A percentile compares a stretch with the other conserved stretches of the same genome.
phyloP scores from a whole-genome alignment of 2,329 filamentous ascomycete genomes.

The Venturia effusa region DNA sequence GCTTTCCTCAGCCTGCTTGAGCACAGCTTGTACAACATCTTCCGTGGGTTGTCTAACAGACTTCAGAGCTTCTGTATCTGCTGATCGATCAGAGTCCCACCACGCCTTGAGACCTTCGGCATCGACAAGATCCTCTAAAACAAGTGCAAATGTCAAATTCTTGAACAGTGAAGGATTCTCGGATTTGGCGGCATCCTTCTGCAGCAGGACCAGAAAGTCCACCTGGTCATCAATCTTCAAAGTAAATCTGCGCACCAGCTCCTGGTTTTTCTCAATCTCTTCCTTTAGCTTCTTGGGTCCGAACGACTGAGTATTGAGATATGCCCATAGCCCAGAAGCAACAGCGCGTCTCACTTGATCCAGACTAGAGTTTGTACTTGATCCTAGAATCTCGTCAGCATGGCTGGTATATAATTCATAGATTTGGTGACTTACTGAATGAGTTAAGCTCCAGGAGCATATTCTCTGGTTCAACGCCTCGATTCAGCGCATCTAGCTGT shows the following conservation, averaged over 20 bases:
- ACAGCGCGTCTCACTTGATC: constrained; percentile 79
- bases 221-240: constrained; percentile 52
- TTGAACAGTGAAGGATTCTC: background rate
- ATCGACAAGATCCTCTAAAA: constrained; percentile 73
- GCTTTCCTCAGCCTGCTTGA: constrained; percentile 41
- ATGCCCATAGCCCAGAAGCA: constrained; percentile 72
- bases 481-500: constrained; percentile 67
- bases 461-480: constrained; percentile 63
- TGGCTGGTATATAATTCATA: background rate
- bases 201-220: constrained; percentile 72
- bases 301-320: constrained; percentile 52
- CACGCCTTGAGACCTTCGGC: constrained; percentile 81
- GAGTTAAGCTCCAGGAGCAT: constrained; percentile 91
- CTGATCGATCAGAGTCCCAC: constrained; percentile 70
- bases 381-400: background rate
- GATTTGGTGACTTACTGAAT: constrained; percentile 51
- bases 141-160: constrained; percentile 36
- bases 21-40: constrained; percentile 41
- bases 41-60: constrained; percentile 60
- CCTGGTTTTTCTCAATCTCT: constrained; percentile 29
- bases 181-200: constrained; percentile 61
- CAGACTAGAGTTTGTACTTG: constrained; percentile 76
- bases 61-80: constrained; percentile 56
- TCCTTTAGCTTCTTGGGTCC: background rate
- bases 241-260: constrained; percentile 17